phyloP scores from a whole-genome alignment of 768 basidiomycete genomes.

The Auriscalpium vulgare region DNA sequence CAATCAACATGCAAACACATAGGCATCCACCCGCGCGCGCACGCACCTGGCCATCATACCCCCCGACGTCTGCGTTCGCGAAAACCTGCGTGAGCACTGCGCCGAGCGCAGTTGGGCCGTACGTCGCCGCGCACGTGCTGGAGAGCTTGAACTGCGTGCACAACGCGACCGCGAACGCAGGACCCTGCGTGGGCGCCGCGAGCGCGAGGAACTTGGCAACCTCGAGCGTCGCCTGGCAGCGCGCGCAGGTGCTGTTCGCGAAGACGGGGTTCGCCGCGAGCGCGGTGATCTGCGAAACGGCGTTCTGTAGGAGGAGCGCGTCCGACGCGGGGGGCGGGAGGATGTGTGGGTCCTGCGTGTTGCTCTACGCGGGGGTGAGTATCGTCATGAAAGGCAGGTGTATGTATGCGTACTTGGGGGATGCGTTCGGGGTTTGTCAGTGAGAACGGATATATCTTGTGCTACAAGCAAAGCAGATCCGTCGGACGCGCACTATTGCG shows the following conservation, averaged over 20 bases:
- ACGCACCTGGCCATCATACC: conserved; percentile 64
- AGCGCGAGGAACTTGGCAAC: conserved; percentile 59
- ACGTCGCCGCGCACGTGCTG: conserved; percentile 38
- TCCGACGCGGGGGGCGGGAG: conserved; percentile 51
- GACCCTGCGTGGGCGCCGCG: conserved; percentile 53
- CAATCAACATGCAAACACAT: not conserved
- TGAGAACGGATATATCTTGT: conserved; percentile 47
- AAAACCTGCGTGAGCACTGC: conserved; percentile 63
- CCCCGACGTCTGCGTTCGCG: conserved; percentile 62
- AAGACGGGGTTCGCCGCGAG: conserved; percentile 48
- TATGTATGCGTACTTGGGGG: conserved; percentile 30
- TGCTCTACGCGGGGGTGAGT: conserved; percentile 26
- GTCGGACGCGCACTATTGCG: not conserved
- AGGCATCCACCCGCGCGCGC: not conserved
- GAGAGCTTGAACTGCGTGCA: conserved; percentile 52
- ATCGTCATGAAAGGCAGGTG: not conserved
- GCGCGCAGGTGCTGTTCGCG: conserved; percentile 43
- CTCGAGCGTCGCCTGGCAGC: conserved; percentile 53
- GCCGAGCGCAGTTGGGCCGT: conserved; percentile 41
- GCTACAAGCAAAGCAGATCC: conserved; percentile 26
- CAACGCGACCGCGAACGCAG: conserved; percentile 46
- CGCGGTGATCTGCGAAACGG: conserved; percentile 49
- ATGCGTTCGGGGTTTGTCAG: conserved; percentile 58
- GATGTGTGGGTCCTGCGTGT: conserved; percentile 57
- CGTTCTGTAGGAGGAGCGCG: conserved; percentile 38